These are phyloP conservation scores for Escallonia herrerae DNA, from an alignment of 129 eudicot genomes.

Conservation along the genomic window DNA sequence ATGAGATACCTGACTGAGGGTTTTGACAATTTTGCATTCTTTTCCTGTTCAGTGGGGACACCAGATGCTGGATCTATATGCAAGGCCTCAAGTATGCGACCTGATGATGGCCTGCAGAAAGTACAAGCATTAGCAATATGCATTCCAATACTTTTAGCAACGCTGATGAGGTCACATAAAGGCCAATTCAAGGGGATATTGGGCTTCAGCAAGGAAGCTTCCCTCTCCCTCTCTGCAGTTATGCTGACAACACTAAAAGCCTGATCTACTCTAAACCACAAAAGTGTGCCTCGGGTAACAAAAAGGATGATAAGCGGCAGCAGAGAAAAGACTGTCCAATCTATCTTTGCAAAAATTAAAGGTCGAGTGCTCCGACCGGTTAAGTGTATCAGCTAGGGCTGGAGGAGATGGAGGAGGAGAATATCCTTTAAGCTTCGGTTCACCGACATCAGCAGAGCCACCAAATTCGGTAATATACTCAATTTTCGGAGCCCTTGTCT, in stretches of 20 bases:
- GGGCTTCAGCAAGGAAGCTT: slow-evolving; percentile 32
- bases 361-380: slow-evolving; percentile 99
- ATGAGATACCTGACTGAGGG: slow-evolving; percentile 50
- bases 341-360: slow-evolving; percentile 86
- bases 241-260: slow-evolving; percentile 26
- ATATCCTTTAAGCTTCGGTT: slow-evolving; percentile 73
- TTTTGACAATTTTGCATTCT: slow-evolving; percentile 52
- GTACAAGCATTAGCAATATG: slow-evolving; percentile 34
- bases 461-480: slow-evolving; percentile 95
- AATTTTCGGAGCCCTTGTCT: slow-evolving; percentile 80
- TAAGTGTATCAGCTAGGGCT: slow-evolving; percentile 57
- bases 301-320: slow-evolving; percentile 62
- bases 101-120: slow-evolving; percentile 83
- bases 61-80: slow-evolving; percentile 98
- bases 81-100: slow-evolving; percentile 91
- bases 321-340: slow-evolving; percentile 67
- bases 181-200: slow-evolving; percentile 30
- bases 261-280: slow-evolving; percentile 36
- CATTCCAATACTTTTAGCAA: slow-evolving; percentile 12
- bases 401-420: slow-evolving; percentile 92
- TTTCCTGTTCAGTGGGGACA: slow-evolving; percentile 72
- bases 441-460: slow-evolving; percentile 56
- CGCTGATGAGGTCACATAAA: slow-evolving; percentile 27
- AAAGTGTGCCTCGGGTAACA: slow-evolving; percentile 42
- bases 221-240: slow-evolving; percentile 32